Evolutionary conservation across 768 basidiomycete genomes (phyloP).

Genomic region (Tulasnella sp.): DNA sequence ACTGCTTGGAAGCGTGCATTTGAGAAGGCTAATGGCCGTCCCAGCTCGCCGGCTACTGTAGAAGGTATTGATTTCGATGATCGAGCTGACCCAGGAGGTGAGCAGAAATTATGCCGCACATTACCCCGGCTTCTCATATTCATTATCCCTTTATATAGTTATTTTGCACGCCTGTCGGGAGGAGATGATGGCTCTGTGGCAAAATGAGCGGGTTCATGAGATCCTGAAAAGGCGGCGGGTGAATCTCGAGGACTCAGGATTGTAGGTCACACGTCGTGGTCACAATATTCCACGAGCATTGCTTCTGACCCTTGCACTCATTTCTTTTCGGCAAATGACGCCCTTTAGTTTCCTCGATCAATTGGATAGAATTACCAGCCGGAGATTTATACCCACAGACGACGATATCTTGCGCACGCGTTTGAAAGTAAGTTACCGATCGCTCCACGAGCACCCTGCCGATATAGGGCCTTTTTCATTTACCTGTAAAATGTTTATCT

Average conservation of each 20-base stretch:
- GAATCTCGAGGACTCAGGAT: slow-evolving; percentile 48
- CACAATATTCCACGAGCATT: neutral
- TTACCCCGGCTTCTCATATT: neutral
- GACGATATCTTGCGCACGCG: slow-evolving; percentile 62
- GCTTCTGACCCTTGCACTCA: neutral
- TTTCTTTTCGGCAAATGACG: too few relatives aligned
- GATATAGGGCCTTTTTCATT: neutral
- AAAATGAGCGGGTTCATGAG: slow-evolving; percentile 38
- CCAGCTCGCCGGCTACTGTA: too few relatives aligned
- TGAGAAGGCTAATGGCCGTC: too few relatives aligned
- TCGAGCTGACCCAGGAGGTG: slow-evolving; percentile 13
- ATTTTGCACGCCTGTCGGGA: slow-evolving; percentile 34
- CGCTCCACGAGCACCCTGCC: neutral
- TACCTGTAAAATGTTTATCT: neutral
- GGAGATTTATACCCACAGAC: slow-evolving; percentile 51
- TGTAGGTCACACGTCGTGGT: slow-evolving; percentile 35
- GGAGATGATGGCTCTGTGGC: slow-evolving; percentile 59
- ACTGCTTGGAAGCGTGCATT: too few relatives aligned
- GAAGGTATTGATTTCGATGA: slow-evolving; percentile 12
- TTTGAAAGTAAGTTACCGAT: slow-evolving; percentile 28
- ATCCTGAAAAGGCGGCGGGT: slow-evolving; percentile 37
- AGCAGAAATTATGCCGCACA: neutral
- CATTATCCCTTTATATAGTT: slow-evolving; percentile 1
- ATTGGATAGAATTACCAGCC: slow-evolving; percentile 47
- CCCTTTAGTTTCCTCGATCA: slow-evolving; percentile 63